Base-by-base conservation (phyloP, 768 basidiomycete genomes). In the Hortiboletus campestris region DNA sequence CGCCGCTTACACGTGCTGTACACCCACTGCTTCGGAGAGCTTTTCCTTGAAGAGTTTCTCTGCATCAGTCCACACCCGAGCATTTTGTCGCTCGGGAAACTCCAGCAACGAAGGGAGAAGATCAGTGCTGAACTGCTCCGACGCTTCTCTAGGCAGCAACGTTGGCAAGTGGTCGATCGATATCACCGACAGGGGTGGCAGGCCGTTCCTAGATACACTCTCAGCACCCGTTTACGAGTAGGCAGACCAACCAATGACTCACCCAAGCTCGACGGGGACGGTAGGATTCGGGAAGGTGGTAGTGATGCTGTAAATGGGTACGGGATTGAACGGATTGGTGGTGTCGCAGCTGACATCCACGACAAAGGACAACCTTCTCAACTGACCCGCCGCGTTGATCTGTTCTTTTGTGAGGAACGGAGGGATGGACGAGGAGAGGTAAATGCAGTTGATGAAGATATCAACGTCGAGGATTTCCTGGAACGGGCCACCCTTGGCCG, bases 291-390 rank as follows among this genome's bases (percentile, higher is more conserved):
- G 82, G 71, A 98, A 98, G 0, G 92, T 94, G 20, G 96, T 98
- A 75, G 97, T 98, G 75, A 94, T 81, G 52, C 68, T 78, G 76
- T 99, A 99, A 57, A 99, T 88, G 10, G 97, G 97, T 62, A 98
- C 89, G 1, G 97, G 97, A 72, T 98, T 99, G 81, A 88, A 89
- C 16, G 97, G 95, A 73, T 99, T 99, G 51, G 94, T 98, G 22
- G 96, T 98, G 72, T 99, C 97, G 77, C 97, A 99, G 70, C 93
- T 96, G 64, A 99, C 97, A 64, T 99, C 97, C 25, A 98, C 97
- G 45, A 98, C 85, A 29, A 95, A 86, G 22, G 84, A 78, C 56
- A 99, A 73, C 53, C 80, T 78, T 56, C 97, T 80, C 17, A 74
- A 63, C 51, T 76, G 73, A 25, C 94, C 93, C 13, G 89, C 91